These are phyloP conservation scores for Coniella lustricola DNA, from an alignment of 2,329 filamentous ascomycete genomes.

Conservation along the genomic window DNA sequence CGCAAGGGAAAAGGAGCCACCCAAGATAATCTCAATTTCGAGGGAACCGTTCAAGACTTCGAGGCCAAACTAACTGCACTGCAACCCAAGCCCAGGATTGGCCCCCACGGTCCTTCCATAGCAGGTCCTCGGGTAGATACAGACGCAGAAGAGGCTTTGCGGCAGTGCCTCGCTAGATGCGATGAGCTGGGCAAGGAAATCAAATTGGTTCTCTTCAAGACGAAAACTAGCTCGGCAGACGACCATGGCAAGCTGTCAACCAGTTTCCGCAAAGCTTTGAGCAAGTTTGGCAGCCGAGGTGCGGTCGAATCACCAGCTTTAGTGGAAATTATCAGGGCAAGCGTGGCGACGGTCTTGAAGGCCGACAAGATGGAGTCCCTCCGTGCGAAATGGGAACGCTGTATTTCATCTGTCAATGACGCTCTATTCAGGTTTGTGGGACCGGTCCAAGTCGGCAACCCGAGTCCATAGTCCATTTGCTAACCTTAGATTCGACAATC, in stretches of 20 bases:
- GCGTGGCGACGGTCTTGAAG: not conserved
- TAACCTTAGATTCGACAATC: not conserved
- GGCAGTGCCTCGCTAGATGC: too few species aligned
- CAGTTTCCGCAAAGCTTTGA: not conserved
- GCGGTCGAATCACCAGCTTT: not conserved
- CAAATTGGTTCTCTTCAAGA: too few species aligned
- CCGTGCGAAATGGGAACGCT: not conserved
- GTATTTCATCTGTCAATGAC: not conserved
- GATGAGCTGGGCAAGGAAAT: too few species aligned
- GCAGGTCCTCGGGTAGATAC: not conserved
- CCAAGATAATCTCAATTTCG: not conserved
- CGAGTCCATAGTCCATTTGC: not conserved
- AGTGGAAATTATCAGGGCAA: not conserved
- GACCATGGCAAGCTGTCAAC: not conserved
- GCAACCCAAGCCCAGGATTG: not conserved
- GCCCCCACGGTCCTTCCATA: not conserved
- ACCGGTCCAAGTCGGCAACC: too few species aligned
- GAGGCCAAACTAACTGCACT: not conserved
- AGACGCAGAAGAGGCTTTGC: not conserved
- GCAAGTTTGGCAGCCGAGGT: not conserved
- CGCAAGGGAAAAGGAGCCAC: not conserved
- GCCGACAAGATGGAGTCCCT: not conserved
- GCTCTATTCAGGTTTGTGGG: not conserved
- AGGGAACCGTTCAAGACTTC: not conserved
- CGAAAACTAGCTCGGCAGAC: too few species aligned